phyloP scores from a whole-genome alignment of 768 basidiomycete genomes.

The Suillus placidus region DNA sequence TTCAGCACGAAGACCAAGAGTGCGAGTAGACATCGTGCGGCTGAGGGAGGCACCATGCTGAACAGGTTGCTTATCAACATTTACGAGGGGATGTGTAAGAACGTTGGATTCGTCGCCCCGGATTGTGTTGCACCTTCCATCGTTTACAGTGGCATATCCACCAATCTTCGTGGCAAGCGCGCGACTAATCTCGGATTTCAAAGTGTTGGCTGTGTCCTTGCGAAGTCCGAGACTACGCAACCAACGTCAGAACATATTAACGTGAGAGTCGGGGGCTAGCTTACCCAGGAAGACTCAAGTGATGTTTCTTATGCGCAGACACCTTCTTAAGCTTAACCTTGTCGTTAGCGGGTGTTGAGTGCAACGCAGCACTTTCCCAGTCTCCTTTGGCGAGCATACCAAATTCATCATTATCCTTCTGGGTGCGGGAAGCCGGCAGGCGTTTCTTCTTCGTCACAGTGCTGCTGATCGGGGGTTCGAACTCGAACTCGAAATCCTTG shows the following conservation, averaged over 20 bases:
- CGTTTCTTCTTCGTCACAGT: slow-evolving; percentile 41
- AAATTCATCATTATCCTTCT: slow-evolving; percentile 26
- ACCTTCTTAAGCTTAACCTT: slow-evolving; percentile 42
- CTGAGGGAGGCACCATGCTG: slow-evolving; percentile 23
- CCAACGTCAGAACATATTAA: slow-evolving; percentile 12
- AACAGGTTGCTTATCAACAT: slow-evolving; percentile 37
- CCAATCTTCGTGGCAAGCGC: slow-evolving; percentile 48
- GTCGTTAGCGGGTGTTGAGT: slow-evolving; percentile 61
- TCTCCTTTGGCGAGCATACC: slow-evolving; percentile 38
- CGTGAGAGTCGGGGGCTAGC: slow-evolving; percentile 17
- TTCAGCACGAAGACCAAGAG: slow-evolving; percentile 51
- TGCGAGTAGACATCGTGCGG: slow-evolving; percentile 47
- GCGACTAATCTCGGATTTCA: slow-evolving; percentile 56
- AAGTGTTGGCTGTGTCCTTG: slow-evolving; percentile 58
- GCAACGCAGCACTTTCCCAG: slow-evolving; percentile 58
- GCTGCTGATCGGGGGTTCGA: slow-evolving; percentile 38
- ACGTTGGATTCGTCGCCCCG: slow-evolving; percentile 45
- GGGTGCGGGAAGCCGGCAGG: slow-evolving; percentile 19
- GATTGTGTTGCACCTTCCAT: slow-evolving; percentile 50
- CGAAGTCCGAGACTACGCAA: slow-evolving; percentile 60
- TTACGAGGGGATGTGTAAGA: slow-evolving; percentile 39
- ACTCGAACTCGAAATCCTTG: slow-evolving; percentile 42
- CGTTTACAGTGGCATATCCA: slow-evolving; percentile 43
- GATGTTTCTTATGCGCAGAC: slow-evolving; percentile 60
- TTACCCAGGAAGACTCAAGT: slow-evolving; percentile 71